Percentiles rank a stretch among this genome's conserved stretches.
Conservation (phyloP, 1,284 basidiomycete genomes). For the Ceratobasidium sp. region DNA sequence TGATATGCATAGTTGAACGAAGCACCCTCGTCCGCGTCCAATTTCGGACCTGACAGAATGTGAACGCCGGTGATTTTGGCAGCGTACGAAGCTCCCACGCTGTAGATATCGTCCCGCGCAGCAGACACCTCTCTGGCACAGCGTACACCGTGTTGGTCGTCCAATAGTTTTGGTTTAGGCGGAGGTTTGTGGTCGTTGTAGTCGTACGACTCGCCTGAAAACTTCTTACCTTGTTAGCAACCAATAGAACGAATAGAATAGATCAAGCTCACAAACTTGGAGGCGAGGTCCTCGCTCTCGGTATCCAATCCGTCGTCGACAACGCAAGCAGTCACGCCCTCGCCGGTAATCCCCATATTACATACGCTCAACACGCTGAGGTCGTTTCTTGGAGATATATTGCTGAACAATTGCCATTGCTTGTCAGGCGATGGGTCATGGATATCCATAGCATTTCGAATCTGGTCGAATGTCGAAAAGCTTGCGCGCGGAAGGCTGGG, state of each 20-base stretch:
- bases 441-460: slow-evolving; percentile 78
- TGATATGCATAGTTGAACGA: slow-evolving; percentile 96
- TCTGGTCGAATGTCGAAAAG: slow-evolving; percentile 62
- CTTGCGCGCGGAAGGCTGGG: slow-evolving; percentile 54
- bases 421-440: slow-evolving; percentile 86
- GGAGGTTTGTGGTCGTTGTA: slow-evolving; percentile 94
- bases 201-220: slow-evolving; percentile 92
- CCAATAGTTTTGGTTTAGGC: slow-evolving; percentile 88
- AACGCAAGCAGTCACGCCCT: slow-evolving; percentile 88
- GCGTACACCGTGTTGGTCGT: slow-evolving; percentile 98
- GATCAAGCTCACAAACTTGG: slow-evolving; percentile 84
- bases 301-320: slow-evolving; percentile 98
- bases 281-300: slow-evolving; percentile 86
- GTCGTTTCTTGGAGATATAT: slow-evolving; percentile 70
- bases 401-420: slow-evolving; percentile 95
- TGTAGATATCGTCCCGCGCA: slow-evolving; percentile 94
- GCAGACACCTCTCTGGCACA: slow-evolving; percentile 99
- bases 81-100: slow-evolving; percentile 93
- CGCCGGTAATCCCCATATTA: slow-evolving; percentile 87
- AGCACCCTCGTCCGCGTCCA: slow-evolving; percentile 97
- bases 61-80: slow-evolving; percentile 94
- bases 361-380: slow-evolving; percentile 66
- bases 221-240: slow-evolving; percentile 64
- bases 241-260: background rate
- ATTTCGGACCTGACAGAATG: slow-evolving; percentile 96